Conservation (phyloP, 495 filamentous ascomycete species). For the Astrocystis sublimbata region DNA sequence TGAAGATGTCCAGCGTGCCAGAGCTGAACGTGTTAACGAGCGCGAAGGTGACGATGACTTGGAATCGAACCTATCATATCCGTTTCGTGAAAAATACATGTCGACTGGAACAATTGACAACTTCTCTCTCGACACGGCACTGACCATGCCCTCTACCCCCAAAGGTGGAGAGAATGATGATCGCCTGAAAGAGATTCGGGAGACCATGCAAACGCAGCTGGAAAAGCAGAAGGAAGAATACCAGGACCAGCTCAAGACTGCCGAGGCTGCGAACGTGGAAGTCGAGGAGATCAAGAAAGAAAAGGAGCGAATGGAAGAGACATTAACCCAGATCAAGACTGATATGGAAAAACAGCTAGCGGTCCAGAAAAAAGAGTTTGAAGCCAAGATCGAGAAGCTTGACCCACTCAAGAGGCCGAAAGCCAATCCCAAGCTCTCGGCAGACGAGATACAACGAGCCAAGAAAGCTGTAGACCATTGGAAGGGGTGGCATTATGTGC, state of each 20-base stretch:
- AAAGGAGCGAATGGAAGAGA: conserved; percentile 85
- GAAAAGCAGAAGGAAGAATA: conserved; percentile 87
- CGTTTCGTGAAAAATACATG: conserved; percentile 91
- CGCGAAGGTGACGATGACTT: conserved; percentile 82
- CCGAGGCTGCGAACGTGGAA: conserved; percentile 76
- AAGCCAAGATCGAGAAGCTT: conserved; percentile 56
- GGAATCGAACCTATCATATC: conserved; percentile 86
- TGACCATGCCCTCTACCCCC: conserved; percentile 93
- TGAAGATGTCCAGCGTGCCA: conserved; percentile 87
- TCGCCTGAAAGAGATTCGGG: conserved; percentile 68
- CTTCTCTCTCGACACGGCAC: conserved; percentile 89
- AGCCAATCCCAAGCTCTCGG: conserved; percentile 63
- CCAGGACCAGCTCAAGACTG: conserved; percentile 74
- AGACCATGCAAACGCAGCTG: conserved; percentile 85
- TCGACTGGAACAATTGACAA: conserved; percentile 95
- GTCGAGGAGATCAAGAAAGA: conserved; percentile 82
- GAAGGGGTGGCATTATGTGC: conserved; percentile 82
- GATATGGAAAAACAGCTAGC: conserved; percentile 83
- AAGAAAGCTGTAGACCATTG: conserved; percentile 67
- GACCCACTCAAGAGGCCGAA: conserved; percentile 52
- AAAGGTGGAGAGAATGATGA: conserved; percentile 74
- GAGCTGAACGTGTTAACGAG: conserved; percentile 75
- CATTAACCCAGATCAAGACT: conserved; percentile 71
- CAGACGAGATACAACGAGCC: conserved; percentile 70
- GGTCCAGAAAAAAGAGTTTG: conserved; percentile 73